phyloP scores from a whole-genome alignment of 148 eudicot genomes.

The Chenopodium quinoa region DNA sequence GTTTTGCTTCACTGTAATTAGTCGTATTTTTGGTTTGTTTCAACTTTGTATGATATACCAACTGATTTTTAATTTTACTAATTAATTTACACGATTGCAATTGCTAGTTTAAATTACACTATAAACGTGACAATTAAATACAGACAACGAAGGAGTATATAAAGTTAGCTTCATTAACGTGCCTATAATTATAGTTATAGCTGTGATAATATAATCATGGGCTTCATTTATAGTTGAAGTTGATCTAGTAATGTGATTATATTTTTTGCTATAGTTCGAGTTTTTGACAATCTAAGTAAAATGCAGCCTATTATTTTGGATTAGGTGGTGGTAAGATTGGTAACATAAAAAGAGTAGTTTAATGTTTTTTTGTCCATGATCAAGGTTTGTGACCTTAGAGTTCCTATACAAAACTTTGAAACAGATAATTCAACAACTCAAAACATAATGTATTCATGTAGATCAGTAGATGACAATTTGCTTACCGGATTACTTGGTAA shows the following conservation, averaged over 20 bases:
- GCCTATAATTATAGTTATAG: no score
- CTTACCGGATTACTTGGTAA: neutral
- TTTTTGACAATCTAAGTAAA: neutral
- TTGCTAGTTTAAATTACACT: no score
- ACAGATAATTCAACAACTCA: no score
- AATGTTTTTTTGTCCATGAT: neutral
- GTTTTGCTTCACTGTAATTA: neutral
- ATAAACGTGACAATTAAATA: no score
- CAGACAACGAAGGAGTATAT: neutral
- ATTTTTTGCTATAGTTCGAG: neutral
- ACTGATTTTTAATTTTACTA: no score
- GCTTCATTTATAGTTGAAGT: no score
- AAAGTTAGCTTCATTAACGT: no score
- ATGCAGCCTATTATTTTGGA: neutral
- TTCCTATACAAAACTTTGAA: no score
- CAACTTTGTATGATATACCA: no score
- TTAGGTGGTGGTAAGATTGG: neutral
- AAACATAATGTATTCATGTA: neutral
- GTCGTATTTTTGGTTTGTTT: neutral
- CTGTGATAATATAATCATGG: neutral
- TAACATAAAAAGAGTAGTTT: neutral
- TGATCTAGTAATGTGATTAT: no score
- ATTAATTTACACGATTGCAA: no score
- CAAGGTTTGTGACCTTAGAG: neutral
- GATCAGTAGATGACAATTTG: neutral